Evolutionary conservation across 805 yeast genomes (phyloP).

Genomic region (Yamadazyma sp.): DNA sequence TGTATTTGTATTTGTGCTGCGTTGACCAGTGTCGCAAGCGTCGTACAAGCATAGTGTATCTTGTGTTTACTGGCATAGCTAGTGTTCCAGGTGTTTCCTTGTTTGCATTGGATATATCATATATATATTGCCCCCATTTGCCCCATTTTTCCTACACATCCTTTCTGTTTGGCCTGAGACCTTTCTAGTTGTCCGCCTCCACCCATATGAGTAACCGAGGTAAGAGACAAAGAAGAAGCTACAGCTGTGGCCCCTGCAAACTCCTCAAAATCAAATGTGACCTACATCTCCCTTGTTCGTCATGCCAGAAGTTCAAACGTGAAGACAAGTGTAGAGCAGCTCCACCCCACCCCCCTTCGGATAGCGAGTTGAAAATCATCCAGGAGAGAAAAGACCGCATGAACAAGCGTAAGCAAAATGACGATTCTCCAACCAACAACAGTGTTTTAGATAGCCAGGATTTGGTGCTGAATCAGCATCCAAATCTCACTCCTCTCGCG

Average conservation of each 20-base stretch:
- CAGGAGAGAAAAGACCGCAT: slow-evolving; percentile 29
- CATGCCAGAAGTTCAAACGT: slow-evolving; percentile 42
- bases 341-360: slow-evolving; percentile 48
- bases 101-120: no score
- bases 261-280: slow-evolving; percentile 55
- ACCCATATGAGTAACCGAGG: slow-evolving; percentile 8
- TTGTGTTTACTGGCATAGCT: no score
- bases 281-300: slow-evolving; percentile 46
- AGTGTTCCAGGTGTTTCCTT: no score
- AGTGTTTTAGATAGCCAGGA: not conserved
- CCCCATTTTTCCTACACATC: no score
- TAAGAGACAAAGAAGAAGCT: slow-evolving; percentile 48
- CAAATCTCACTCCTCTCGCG: not conserved
- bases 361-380: slow-evolving; percentile 33
- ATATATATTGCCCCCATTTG: no score
- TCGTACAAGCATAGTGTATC: no score
- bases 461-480: not conserved
- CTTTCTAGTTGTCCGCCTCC: no score
- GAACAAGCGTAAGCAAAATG: slow-evolving; percentile 10
- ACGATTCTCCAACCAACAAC: slow-evolving; percentile 2
- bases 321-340: slow-evolving; percentile 35
- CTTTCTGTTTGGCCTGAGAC: no score
- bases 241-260: slow-evolving; percentile 58
- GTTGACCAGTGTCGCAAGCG: no score
- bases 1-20: no score